Evolutionary conservation across 371 early-diverging fungal genomes (phyloP).

Genomic region (Sporodiniella umbellata): DNA sequence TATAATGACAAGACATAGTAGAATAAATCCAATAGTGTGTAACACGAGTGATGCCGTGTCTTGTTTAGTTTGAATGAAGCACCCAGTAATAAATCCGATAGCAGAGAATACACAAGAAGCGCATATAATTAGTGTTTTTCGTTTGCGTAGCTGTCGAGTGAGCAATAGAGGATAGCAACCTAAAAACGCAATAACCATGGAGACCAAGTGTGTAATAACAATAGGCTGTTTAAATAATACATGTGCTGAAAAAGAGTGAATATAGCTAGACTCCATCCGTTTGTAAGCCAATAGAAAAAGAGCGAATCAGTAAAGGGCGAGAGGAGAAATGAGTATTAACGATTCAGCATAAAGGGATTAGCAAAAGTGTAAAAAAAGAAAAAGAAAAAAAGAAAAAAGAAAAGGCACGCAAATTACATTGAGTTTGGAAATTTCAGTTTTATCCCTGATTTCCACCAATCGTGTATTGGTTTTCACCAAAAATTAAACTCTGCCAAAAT

Average conservation of each 20-base stretch:
- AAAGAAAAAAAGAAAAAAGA: not conserved
- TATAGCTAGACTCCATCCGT: conserved; percentile 24
- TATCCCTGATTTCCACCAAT: not conserved
- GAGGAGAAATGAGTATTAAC: not conserved
- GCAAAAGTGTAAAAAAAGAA: not conserved
- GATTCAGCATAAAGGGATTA: not conserved
- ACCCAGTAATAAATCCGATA: conserved; percentile 29
- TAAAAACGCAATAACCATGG: conserved; percentile 36
- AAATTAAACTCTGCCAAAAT: too few species aligned
- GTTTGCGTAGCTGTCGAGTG: conserved; percentile 31
- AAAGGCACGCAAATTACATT: not conserved
- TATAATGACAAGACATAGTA: conserved; percentile 8
- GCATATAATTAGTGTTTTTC: conserved; percentile 21
- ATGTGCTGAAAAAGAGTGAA: conserved; percentile 37
- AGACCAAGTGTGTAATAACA: conserved; percentile 35
- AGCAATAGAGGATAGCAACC: conserved; percentile 38
- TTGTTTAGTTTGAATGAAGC: conserved; percentile 14
- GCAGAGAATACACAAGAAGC: conserved; percentile 23
- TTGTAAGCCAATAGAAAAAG: not conserved
- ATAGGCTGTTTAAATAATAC: conserved; percentile 39
- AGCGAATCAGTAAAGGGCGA: not conserved
- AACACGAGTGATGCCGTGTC: conserved; percentile 8
- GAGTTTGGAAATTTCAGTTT: not conserved
- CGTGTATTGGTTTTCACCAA: too few species aligned
- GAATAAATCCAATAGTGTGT: conserved; percentile 1